These are phyloP conservation scores for Echria macrotheca DNA, from an alignment of 495 filamentous ascomycete species.

Conservation along the genomic window DNA sequence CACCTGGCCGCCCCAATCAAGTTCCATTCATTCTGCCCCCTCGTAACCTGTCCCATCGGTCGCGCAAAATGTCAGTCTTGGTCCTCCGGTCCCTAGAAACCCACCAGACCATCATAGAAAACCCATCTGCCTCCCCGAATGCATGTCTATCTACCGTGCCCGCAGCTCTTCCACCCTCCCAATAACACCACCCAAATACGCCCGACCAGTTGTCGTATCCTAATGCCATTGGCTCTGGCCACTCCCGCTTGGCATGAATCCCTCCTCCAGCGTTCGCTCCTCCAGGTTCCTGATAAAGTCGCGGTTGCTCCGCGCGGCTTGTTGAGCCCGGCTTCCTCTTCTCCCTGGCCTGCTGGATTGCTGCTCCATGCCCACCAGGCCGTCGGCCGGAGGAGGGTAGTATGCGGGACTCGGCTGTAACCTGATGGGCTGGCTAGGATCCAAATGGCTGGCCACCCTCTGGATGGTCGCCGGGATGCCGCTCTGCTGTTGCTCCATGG, in stretches of 20 bases:
- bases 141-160: no score
- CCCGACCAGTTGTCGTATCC: no score
- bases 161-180: no score
- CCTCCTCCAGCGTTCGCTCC: conserved; percentile 88
- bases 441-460: conserved; percentile 92
- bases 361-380: conserved; percentile 49
- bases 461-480: conserved; percentile 92
- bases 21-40: no score
- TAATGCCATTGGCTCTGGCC: conserved; percentile 48
- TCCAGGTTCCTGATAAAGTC: conserved; percentile 93
- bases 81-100: no score
- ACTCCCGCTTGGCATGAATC: conserved; percentile 46
- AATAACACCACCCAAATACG: no score
- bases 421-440: conserved; percentile 90
- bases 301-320: conserved; percentile 59
- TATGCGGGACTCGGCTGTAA: conserved; percentile 96
- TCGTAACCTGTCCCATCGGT: no score
- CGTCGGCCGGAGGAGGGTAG: conserved; percentile 92
- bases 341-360: conserved; percentile 63
- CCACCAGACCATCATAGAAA: no score
- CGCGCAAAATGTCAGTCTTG: no score
- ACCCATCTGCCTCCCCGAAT: no score
- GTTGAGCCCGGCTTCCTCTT: conserved; percentile 68
- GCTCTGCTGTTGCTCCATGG: conserved; percentile 87
- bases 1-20: no score